Percentiles rank a stretch among this genome's conserved stretches.
Evolutionary conservation across 2,329 filamentous ascomycete species (phyloP).

Genomic region (Diplodia scrobiculata): DNA sequence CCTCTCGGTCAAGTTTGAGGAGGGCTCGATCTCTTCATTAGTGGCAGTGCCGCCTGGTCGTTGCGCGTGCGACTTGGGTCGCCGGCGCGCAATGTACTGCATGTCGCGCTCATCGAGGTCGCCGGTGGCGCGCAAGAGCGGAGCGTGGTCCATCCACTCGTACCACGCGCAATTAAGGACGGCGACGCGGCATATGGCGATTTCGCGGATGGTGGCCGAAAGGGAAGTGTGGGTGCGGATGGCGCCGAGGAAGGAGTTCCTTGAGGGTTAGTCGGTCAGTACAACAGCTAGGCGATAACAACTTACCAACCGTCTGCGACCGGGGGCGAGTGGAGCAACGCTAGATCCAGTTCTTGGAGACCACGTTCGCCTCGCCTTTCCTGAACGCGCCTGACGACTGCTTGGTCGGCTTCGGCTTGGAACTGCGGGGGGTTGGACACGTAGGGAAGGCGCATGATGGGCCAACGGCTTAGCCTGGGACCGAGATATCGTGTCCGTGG

Average conservation of each 20-base stretch:
- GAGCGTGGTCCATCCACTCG: conserved; percentile 80
- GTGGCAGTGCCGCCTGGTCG: conserved; percentile 24
- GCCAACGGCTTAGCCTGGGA: background rate
- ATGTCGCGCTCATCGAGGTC: conserved; percentile 60
- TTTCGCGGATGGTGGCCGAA: conserved; percentile 63
- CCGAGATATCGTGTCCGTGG: background rate
- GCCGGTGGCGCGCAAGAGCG: conserved; percentile 59
- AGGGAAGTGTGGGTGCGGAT: conserved; percentile 58
- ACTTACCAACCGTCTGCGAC: conserved; percentile 58
- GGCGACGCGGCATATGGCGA: conserved; percentile 79
- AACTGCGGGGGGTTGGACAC: conserved; percentile 55
- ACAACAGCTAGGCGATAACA: no score
- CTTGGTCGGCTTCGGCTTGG: conserved; percentile 51
- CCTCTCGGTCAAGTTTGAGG: conserved; percentile 53
- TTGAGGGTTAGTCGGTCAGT: conserved; percentile 27
- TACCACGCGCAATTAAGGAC: conserved; percentile 80
- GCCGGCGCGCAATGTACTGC: conserved; percentile 34
- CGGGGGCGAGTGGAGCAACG: conserved; percentile 58
- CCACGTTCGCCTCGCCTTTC: conserved; percentile 54
- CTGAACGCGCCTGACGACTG: conserved; percentile 55
- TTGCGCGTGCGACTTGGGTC: background rate
- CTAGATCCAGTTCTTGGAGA: conserved; percentile 57
- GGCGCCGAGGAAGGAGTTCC: conserved; percentile 59
- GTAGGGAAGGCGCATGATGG: conserved; percentile 59
- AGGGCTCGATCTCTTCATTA: background rate